Evolutionary conservation across 192 early-diverging fungal species (phyloP), one percentile per base, ranked within the genome.

Genomic region (Pilobolus umbonatus): DNA sequence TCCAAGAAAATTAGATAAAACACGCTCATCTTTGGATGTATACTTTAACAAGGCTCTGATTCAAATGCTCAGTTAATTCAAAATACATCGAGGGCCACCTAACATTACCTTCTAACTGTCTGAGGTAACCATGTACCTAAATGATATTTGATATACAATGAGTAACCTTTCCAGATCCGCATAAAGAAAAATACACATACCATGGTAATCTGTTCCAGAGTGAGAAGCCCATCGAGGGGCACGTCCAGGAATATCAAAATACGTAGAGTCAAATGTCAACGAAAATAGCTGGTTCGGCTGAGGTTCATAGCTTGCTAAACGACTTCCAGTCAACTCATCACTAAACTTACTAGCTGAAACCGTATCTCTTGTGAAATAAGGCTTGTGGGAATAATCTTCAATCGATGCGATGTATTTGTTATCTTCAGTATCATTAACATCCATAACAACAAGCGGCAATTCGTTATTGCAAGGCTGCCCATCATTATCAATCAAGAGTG

Each of bases 191-290:
- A 52, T 9, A 62, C 34, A 46, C 2, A 30, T 45, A 43, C 92
- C 92, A 61, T 93, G 93, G 58, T 95, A 95, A 65, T 95, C 92
- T 11, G 86, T 83, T n/a, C 91, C 92, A 24, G 88, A 90, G 72
- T 92, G 90, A n/a, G 88, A 84, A 2, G 83, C 89, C 89, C 93
- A 96, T 47, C 93, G 77, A 21, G 94, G 92, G 0, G 94, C 93
- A 21, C 92, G 74, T 8, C 85, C 88, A n/a, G 89, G 87, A 38
- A 96, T 93, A 64, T 96, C 94, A 75, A 85, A 95, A 64, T 90
- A 96, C 2, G 88, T 84, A 1, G 82, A 83, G 56, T 94, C 88
- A 42, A 92, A 84, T 0, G 81, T 66, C 3, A 94, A 62, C 6
- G 90, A 90, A 38, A 85, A 96, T 26, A 84, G 25, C 39, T 91